Percentiles rank a stretch among this genome's conserved stretches.
phyloP scores from a whole-genome alignment of 805 yeast species.

The Komagataella ulmi region DNA sequence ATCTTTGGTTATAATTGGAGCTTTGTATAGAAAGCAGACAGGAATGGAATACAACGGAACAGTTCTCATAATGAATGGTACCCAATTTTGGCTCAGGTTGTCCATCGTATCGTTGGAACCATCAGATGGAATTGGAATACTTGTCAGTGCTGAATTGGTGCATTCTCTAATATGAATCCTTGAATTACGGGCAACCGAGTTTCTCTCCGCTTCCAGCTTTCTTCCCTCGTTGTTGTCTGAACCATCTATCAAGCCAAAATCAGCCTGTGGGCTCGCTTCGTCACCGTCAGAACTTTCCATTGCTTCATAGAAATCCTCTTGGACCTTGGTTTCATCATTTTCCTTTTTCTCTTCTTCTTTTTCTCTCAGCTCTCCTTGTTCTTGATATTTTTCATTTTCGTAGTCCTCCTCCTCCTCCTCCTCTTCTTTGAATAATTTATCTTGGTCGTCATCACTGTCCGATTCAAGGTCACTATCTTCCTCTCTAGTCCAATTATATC shows the following conservation, averaged over 20 bases:
- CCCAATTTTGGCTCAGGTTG: constrained; percentile 36
- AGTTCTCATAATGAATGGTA: constrained; percentile 55
- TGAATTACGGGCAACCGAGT: not conserved
- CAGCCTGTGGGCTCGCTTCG: not conserved
- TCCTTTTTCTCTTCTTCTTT: constrained; percentile 7
- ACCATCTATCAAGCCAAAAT: not conserved
- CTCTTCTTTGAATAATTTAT: not conserved
- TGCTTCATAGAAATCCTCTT: not conserved
- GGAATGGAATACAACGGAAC: constrained; percentile 57
- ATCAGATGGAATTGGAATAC: not conserved
- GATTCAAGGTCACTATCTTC: constrained; percentile 12
- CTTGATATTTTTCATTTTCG: constrained; percentile 4
- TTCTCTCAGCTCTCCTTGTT: constrained; percentile 5
- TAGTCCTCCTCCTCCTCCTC: constrained; percentile 2
- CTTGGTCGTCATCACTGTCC: constrained; percentile 16
- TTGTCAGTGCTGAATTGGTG: not conserved
- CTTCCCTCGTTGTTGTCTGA: not conserved
- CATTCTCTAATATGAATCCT: not conserved
- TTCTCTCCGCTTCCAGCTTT: not conserved
- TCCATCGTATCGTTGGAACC: not conserved
- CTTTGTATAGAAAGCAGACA: constrained; percentile 26
- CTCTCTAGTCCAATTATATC: not conserved
- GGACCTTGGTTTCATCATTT: constrained; percentile 4
- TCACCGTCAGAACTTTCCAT: not conserved
- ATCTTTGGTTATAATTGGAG: constrained; percentile 14